Base-by-base conservation (phyloP, 2,329 filamentous ascomycete genomes). In the Metarhizium guizhouense region DNA sequence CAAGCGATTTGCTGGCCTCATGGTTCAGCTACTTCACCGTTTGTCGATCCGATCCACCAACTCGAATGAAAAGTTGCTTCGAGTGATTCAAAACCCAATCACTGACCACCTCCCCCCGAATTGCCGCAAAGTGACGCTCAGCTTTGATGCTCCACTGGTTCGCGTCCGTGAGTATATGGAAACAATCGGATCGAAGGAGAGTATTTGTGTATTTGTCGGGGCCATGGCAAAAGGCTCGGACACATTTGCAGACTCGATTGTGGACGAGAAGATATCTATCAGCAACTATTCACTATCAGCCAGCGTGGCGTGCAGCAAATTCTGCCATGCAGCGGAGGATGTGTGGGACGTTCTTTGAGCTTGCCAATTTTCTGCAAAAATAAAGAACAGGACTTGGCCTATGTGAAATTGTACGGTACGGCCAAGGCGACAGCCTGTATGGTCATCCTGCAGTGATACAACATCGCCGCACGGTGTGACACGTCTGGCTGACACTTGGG, bases 231-330 rank as follows among this genome's bases (percentile, higher is more conserved):
- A 97, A 77, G 94, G 94, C 18, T 83, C 85, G 54, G 94, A 99
- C 70, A 93, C 90, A 72, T 99, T 99, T 70, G 94, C 94, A 61
- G 94, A 99, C 69, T 82, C 83, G 45, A 90, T 88, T 73, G 95
- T 97, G 66, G 93, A 97, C 68, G 94, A 99, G 75, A 90, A 95
- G 67, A 97, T 99, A 68, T 90, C 88, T 65, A 97, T 99, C 76
- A 97, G 93, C 80, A 96, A 96, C 73, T 99, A 89, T 80, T 96
- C 92, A 68, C 80, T 99, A 60, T 96, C 90, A 67, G 94, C 94
- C 59, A 97, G 93, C 76, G 94, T 99, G 59, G 93, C 94, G 47
- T 99, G 94, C 81, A 96, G 93, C 83, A 99, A 97, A 74, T 97
- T 99, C 79, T 97, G 94, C 74, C 94, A 99, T 73, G 94, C 93